Percentiles rank a stretch among this genome's conserved stretches.
These are phyloP conservation scores for Monosporascus sp. DNA, from an alignment of 2,329 filamentous ascomycete species.

Conservation along the genomic window DNA sequence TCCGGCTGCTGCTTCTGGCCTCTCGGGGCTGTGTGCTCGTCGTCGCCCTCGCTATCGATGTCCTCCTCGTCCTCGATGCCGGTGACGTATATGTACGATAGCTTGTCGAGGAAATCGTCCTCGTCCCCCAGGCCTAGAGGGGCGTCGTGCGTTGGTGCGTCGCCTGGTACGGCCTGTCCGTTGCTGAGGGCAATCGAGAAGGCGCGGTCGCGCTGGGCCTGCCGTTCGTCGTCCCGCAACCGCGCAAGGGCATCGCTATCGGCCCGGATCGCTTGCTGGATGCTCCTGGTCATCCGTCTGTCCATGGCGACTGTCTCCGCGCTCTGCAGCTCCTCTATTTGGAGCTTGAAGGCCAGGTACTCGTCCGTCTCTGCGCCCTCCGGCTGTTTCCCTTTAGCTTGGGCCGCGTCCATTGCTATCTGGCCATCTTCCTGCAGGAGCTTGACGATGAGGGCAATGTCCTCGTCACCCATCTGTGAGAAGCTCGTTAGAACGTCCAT, in stretches of 20 bases:
- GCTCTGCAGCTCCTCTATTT: slow-evolving; percentile 10
- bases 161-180: neutral
- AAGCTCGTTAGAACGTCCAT: too few relatives aligned
- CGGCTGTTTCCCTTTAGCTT: slow-evolving; percentile 14
- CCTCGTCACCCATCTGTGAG: too few relatives aligned
- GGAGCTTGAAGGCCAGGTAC: slow-evolving; percentile 14
- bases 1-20: slow-evolving; percentile 4
- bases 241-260: slow-evolving; percentile 12
- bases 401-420: too few relatives aligned
- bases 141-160: neutral
- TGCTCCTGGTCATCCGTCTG: slow-evolving; percentile 16
- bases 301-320: slow-evolving; percentile 9
- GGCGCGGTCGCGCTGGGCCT: slow-evolving; percentile 7
- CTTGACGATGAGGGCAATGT: too few relatives aligned
- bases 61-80: slow-evolving; percentile 1
- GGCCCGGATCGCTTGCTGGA: slow-evolving; percentile 11
- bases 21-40: too few relatives aligned
- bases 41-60: neutral
- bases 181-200: slow-evolving; percentile 3
- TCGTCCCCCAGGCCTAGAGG: neutral
- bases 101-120: slow-evolving; percentile 10
- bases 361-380: slow-evolving; percentile 11
- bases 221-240: slow-evolving; percentile 7
- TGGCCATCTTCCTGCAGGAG: too few relatives aligned
- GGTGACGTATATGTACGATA: slow-evolving; percentile 7